Conservation (phyloP, 805 yeast genomes). For the Vanderwaltozyma yarrowii region DNA sequence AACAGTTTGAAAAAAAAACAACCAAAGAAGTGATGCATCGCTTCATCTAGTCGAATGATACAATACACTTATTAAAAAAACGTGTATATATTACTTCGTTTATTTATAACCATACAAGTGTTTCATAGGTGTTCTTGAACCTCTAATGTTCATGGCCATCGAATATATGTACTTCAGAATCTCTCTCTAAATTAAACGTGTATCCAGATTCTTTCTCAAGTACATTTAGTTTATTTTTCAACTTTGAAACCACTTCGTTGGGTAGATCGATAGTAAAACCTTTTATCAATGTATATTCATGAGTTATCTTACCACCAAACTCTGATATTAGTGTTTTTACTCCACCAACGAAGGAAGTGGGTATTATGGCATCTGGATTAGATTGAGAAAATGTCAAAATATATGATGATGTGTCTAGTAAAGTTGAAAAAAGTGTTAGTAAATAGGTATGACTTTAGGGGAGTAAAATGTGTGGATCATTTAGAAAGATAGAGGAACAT, state of each 20-base stretch:
- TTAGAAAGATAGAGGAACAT: neutral
- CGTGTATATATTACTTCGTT: too few species aligned
- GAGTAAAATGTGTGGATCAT: too few species aligned
- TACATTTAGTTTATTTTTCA: constrained; percentile 10
- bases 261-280: constrained; percentile 39
- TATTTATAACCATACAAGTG: too few species aligned
- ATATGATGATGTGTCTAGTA: constrained; percentile 9
- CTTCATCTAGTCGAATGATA: too few species aligned
- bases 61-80: too few species aligned
- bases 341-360: constrained; percentile 11
- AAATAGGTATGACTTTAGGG: too few species aligned
- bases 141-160: constrained; percentile 3
- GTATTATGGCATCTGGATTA: constrained; percentile 4
- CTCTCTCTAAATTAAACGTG: constrained; percentile 18
- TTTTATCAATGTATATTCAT: constrained; percentile 36
- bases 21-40: too few species aligned
- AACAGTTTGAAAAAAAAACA: too few species aligned
- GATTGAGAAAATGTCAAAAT: constrained; percentile 12
- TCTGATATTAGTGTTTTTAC: constrained; percentile 28
- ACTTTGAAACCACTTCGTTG: constrained; percentile 12
- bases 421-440: neutral
- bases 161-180: constrained; percentile 21
- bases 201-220: constrained; percentile 13
- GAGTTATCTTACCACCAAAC: constrained; percentile 37
- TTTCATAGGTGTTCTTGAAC: too few species aligned